Conservation (phyloP, 495 filamentous ascomycete species). For the Penicillium daleae region DNA sequence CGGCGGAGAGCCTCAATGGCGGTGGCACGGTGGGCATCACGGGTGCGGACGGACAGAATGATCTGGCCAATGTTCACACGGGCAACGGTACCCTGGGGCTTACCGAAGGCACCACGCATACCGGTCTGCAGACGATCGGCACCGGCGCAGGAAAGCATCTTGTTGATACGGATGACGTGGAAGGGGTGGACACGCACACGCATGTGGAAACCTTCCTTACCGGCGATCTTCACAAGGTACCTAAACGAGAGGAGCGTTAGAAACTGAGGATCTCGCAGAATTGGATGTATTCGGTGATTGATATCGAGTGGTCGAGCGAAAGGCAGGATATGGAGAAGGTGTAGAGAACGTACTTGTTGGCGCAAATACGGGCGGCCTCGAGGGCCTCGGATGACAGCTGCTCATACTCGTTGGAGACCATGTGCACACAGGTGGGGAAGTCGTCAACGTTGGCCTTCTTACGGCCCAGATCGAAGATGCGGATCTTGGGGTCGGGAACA, state of each 20-base stretch:
- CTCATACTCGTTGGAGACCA: conserved; percentile 99
- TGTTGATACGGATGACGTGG: conserved; percentile 99
- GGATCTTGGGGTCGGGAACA: conserved; percentile 99
- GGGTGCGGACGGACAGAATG: conserved; percentile 92
- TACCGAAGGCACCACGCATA: conserved; percentile 99
- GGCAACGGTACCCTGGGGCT: conserved; percentile 96
- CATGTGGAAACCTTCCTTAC: conserved; percentile 99
- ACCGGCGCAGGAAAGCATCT: conserved; percentile 99
- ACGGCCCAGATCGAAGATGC: conserved; percentile 98
- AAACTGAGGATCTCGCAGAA: neutral
- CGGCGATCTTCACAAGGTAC: conserved; percentile 93
- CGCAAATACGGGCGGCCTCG: conserved; percentile 98
- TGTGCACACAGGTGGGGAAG: conserved; percentile 96
- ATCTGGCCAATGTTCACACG: conserved; percentile 99
- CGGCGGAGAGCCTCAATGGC: conserved; percentile 98
- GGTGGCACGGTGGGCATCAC: conserved; percentile 84
- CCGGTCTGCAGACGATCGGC: conserved; percentile 99
- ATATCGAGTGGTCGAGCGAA: neutral
- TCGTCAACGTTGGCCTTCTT: conserved; percentile 98
- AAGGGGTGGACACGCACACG: conserved; percentile 97
- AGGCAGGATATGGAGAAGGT: neutral
- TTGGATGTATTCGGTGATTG: neutral
- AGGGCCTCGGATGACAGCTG: conserved; percentile 98
- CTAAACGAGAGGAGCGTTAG: conserved; percentile 37
- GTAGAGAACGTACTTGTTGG: conserved; percentile 82